Conservation (phyloP, 2,329 filamentous ascomycete genomes). For the Cercospora citrullina region DNA sequence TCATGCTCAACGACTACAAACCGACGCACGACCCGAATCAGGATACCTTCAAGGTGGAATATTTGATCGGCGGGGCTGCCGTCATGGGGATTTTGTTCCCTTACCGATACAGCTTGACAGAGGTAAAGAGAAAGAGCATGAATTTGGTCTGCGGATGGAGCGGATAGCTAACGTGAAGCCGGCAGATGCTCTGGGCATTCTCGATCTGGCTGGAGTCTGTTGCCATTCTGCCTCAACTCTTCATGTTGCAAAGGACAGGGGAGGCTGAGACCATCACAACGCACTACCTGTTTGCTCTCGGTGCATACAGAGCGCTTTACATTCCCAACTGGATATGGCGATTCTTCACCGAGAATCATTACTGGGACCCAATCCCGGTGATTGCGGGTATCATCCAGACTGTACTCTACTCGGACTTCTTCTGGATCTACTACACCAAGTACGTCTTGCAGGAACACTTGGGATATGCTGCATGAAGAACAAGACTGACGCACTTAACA, state of each 20-base stretch:
- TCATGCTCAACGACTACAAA: conserved; percentile 97
- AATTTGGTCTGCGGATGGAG: background rate
- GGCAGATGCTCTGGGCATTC: conserved; percentile 89
- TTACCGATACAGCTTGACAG: conserved; percentile 75
- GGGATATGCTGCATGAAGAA: background rate
- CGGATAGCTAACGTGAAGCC: conserved; percentile 13
- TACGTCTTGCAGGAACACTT: conserved; percentile 43
- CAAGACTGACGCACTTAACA: conserved; percentile 29
- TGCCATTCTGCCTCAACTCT: conserved; percentile 93
- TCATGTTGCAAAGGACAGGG: conserved; percentile 96
- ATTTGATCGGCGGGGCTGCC: conserved; percentile 79
- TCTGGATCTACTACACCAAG: conserved; percentile 99
- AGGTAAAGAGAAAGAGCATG: conserved; percentile 45
- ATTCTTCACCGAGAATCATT: conserved; percentile 68
- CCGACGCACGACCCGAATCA: conserved; percentile 95
- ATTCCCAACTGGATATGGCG: conserved; percentile 99
- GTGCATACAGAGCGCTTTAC: conserved; percentile 87
- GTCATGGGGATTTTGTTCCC: conserved; percentile 80
- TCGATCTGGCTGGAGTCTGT: conserved; percentile 98
- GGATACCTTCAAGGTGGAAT: conserved; percentile 96
- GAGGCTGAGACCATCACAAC: conserved; percentile 99
- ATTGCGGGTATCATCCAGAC: conserved; percentile 91
- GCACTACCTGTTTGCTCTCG: conserved; percentile 93
- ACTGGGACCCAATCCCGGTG: conserved; percentile 81
- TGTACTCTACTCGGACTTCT: conserved; percentile 96